Evolutionary conservation across 2,329 filamentous ascomycete genomes (phyloP).

Genomic region (Domatiomyces catenatus): DNA sequence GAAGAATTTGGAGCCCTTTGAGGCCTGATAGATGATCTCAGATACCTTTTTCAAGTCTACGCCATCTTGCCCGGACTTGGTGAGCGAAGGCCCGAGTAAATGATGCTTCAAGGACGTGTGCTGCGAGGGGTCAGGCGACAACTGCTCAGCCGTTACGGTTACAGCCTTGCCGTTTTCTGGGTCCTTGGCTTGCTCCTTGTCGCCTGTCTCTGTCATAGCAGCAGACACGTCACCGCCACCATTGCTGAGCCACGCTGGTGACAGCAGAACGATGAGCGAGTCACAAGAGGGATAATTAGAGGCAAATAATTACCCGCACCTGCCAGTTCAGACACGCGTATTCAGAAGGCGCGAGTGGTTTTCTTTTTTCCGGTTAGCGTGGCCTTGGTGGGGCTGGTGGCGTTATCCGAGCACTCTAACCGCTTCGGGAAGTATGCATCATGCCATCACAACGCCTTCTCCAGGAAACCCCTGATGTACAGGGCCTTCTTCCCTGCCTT

Average conservation of each 20-base stretch:
- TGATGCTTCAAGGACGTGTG: slow-evolving; percentile 71
- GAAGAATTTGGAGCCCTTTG: slow-evolving; percentile 93
- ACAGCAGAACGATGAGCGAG: background rate
- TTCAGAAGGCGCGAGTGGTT: background rate
- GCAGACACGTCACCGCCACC: background rate
- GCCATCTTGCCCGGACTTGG: slow-evolving; percentile 80
- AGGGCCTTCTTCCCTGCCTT: background rate
- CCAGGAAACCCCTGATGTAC: background rate
- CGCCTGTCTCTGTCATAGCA: background rate
- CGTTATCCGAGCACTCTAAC: background rate
- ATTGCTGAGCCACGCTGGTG: background rate
- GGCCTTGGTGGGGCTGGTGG: background rate
- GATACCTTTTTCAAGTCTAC: slow-evolving; percentile 94
- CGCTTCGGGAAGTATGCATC: background rate
- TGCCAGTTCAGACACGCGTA: background rate
- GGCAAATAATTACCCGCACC: background rate
- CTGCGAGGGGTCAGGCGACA: slow-evolving; percentile 9
- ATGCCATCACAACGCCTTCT: background rate
- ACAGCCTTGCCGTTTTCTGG: background rate
- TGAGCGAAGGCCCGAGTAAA: slow-evolving; percentile 75
- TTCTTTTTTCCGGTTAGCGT: background rate
- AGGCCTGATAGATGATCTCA: slow-evolving; percentile 92
- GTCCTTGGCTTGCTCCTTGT: background rate
- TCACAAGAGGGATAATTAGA: background rate
- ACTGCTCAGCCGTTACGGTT: background rate